Base-by-base conservation (phyloP, 163 green algal species). In the Picocystis sp. region DNA sequence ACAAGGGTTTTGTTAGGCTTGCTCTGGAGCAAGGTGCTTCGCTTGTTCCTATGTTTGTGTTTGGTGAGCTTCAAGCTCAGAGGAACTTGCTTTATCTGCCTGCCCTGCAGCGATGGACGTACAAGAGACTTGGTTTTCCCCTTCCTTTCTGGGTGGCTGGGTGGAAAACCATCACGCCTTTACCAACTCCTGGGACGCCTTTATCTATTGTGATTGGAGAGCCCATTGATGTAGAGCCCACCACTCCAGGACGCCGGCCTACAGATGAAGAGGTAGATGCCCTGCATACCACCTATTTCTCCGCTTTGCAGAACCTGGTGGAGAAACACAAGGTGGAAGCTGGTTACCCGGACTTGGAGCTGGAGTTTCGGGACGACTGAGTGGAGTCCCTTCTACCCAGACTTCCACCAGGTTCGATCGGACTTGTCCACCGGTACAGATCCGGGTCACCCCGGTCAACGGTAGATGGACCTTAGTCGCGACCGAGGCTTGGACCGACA, bases 21-120 rank as follows among this genome's bases (percentile, higher is more conserved):
- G 83, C 82, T 13, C 64, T 89, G 15, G 62, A 91, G 69, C 63
- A 89, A 34, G 43, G 61, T 1, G 81, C 79, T 6, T 52, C 58
- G n/a, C 56, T 93, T 57, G 83, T 93, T 42, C 83, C 83, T 0
- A 64, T 93, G 25, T 63, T 92, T 45, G 74, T 69, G 3, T 59
- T 93, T 11, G 83, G 83, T 2, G 83, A 93, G 66, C 61, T 81
- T 0, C 52, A 62, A 33, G 55, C 50, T 11, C 63, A 92, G 62
- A 55, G 59, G 22, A 92, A 92, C 67, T 35, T 74, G 3, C 57
- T 83, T 9, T 64, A 75, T 54, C 46, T 62, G 29, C 83, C 83
- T 11, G 15, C 11, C 0, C 48, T 87, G 62, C 81, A 87, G 63
- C 63, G 66, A 24, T 73, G 52, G 61, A 80, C 71, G 6, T 88